phyloP scores from a whole-genome alignment of 2,329 filamentous ascomycete genomes.

The Penicillium nordicum region DNA sequence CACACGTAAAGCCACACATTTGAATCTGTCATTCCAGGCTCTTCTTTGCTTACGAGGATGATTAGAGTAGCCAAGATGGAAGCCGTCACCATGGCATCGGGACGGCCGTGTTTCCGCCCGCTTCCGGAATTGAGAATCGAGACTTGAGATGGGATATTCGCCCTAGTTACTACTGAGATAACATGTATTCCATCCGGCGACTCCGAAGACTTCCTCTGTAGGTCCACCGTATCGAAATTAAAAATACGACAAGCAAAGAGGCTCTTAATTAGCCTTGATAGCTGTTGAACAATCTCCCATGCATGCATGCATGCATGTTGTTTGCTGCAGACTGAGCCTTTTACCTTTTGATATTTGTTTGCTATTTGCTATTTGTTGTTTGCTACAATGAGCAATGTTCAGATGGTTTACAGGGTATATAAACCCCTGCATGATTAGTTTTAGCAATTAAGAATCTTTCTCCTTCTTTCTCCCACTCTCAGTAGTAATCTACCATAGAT shows the following conservation, averaged over 20 bases:
- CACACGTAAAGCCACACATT: neutral
- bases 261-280: neutral
- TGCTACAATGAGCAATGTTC: no score
- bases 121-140: neutral
- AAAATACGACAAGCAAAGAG: neutral
- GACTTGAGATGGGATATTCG: neutral
- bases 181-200: constrained; percentile 6
- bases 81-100: constrained; percentile 13
- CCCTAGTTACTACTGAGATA: neutral
- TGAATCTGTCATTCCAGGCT: neutral
- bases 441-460: no score
- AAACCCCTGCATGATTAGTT: no score
- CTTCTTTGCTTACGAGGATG: neutral
- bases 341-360: no score
- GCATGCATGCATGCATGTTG: no score
- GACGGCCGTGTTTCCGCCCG: neutral
- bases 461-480: no score
- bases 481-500: no score
- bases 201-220: constrained; percentile 9
- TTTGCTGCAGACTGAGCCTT: no score
- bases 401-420: no score
- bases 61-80: constrained; percentile 7
- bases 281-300: no score
- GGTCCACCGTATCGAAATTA: neutral
- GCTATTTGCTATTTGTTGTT: no score